Conservation (phyloP, 1,284 basidiomycete species). For the Trichosporon sp. region DNA sequence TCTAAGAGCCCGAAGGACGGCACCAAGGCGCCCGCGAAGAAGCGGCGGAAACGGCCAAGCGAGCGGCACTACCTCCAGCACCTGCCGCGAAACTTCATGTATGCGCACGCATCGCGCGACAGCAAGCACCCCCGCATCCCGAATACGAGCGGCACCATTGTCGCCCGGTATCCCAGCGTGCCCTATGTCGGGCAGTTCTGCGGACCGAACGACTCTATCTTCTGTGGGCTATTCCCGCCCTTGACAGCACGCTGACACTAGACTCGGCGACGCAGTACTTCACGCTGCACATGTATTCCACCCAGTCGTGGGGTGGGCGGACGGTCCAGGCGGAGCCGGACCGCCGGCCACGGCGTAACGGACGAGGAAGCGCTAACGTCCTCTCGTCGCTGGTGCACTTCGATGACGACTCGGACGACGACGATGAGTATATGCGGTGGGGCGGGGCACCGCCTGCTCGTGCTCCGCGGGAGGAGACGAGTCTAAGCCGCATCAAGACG, state of each 20-base stretch:
- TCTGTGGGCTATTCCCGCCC: conserved; percentile 23
- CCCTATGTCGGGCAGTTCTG: conserved; percentile 91
- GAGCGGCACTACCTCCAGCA: neutral
- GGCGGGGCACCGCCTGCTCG: neutral
- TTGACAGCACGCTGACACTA: conserved; percentile 22
- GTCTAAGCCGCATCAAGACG: conserved; percentile 68
- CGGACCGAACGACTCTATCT: conserved; percentile 37
- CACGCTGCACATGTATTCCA: conserved; percentile 80
- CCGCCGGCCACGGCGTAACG: conserved; percentile 8
- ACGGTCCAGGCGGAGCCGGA: neutral
- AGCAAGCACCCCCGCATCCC: conserved; percentile 63
- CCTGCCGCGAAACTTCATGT: neutral
- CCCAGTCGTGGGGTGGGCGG: conserved; percentile 29
- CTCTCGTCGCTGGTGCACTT: neutral
- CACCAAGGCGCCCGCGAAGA: neutral
- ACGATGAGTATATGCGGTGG: conserved; percentile 40
- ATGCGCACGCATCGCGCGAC: neutral
- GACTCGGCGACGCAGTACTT: conserved; percentile 62
- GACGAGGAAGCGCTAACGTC: neutral
- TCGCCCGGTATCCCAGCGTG: conserved; percentile 71
- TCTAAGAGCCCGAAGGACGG: too few species aligned
- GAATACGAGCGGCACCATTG: conserved; percentile 78
- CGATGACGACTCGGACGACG: conserved; percentile 31
- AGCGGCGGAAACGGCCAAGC: neutral
- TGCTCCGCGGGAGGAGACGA: conserved; percentile 51